These are phyloP conservation scores for Aspergillus sp. DNA, from an alignment of 2,329 filamentous ascomycete species.

Conservation along the genomic window DNA sequence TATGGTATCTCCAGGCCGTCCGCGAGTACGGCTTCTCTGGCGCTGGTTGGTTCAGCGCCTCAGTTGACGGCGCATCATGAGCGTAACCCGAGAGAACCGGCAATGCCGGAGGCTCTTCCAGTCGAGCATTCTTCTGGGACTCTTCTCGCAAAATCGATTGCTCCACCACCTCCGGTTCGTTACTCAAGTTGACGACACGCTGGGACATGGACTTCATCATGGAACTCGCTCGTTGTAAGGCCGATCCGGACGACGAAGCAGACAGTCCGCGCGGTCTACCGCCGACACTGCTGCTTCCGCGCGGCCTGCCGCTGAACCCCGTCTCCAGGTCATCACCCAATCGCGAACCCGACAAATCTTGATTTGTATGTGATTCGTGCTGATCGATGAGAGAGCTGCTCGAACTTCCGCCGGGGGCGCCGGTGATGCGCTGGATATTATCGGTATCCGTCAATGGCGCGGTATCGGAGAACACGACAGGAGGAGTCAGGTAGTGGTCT, in stretches of 20 bases:
- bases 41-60: constrained; percentile 35
- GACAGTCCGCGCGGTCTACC: constrained; percentile 56
- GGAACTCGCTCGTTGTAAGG: constrained; percentile 67
- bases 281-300: constrained; percentile 52
- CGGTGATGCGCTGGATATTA: constrained; percentile 57
- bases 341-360: constrained; percentile 40
- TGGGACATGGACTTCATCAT: constrained; percentile 88
- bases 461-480: constrained; percentile 53
- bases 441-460: constrained; percentile 57
- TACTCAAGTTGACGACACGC: constrained; percentile 95
- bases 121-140: constrained; percentile 50
- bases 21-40: constrained; percentile 31
- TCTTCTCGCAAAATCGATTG: constrained; percentile 62
- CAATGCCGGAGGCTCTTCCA: constrained; percentile 52
- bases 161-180: constrained; percentile 81
- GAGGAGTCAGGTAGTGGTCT: constrained; percentile 54
- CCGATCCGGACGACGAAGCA: constrained; percentile 58
- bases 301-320: constrained; percentile 50
- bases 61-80: constrained; percentile 39
- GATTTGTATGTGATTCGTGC: neutral
- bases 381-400: constrained; percentile 1
- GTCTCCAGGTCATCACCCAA: constrained; percentile 66
- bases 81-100: constrained; percentile 47
- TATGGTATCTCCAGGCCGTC: constrained; percentile 44
- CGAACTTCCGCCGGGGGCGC: constrained; percentile 33